Base-by-base conservation (phyloP, 2,329 filamentous ascomycete species). In the Seiridium unicorne region DNA sequence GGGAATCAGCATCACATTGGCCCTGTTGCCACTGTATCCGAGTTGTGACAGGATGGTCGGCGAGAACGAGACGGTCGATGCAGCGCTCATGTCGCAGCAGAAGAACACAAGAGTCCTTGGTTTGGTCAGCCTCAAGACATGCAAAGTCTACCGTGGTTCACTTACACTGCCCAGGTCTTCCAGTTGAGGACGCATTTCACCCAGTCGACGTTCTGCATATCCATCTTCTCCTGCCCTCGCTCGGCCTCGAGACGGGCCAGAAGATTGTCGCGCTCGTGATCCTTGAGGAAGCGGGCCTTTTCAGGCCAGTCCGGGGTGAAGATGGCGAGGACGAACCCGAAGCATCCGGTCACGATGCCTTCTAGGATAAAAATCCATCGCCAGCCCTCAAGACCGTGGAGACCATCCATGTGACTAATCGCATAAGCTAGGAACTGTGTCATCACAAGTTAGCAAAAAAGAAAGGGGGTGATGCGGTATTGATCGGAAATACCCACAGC, bases 361-460 rank as follows among this genome's bases (percentile, higher is more conserved):
- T 68, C 66, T 38, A 69, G 55, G 3, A 64, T 55, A 32, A 64
- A 60, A 51, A 73, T 70, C 69, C 68, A 71, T 13, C 68, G 66
- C 69, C 69, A 71, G 2, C 67, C 69, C 8, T 57, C 57, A 5
- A 70, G 44, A 18, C 69, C 69, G 38, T 62, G 57, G 11, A 59
- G 40, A 5, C 68, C 68, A 46, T 70, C 67, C 13, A 70, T 57
- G 44, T 47, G 31, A 13, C 44, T 48, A 26, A 57, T 57, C 5
- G 55, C 55, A 31, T 57, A 57, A n/a, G 55, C 55, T 8, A 57
- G 55, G 32, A 57, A 57, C 55, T 57, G 11, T 11, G 13, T 36
- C 5, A 5, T n/a, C 7, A 26, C 13, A 7, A 3, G 38, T 55
- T 13, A 55, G 53, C 38, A 18, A 55, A 49, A 13, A 7, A 5